Evolutionary conservation across 1,139 yeast species (phyloP).

Genomic region (Pneumocystis canis): DNA sequence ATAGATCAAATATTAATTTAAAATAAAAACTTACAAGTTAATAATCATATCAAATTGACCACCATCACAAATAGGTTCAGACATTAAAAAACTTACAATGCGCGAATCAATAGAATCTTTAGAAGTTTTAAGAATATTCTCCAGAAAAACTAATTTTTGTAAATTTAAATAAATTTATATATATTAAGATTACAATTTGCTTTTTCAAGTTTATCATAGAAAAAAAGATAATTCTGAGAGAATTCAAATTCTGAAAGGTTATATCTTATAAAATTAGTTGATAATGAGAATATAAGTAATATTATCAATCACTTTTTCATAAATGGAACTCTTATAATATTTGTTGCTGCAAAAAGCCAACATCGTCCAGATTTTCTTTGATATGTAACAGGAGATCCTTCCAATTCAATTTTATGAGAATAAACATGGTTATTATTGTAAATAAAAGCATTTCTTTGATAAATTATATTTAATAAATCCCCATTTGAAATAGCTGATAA

Average conservation of each 20-base stretch:
- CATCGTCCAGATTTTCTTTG: slow-evolving; percentile 69
- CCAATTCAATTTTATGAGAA: slow-evolving; percentile 44
- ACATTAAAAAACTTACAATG: slow-evolving; percentile 34
- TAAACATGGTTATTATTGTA: slow-evolving; percentile 28
- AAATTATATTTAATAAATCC: not conserved
- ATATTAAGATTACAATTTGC: slow-evolving; percentile 27
- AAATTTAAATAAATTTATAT: not conserved
- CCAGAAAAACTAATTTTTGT: slow-evolving; percentile 29
- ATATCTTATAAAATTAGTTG: slow-evolving; percentile 17
- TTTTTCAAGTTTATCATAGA: slow-evolving; percentile 44
- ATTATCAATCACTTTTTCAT: slow-evolving; percentile 32
- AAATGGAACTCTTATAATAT: slow-evolving; percentile 49
- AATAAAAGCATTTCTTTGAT: not conserved
- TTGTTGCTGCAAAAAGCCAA: slow-evolving; percentile 77
- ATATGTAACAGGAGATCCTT: slow-evolving; percentile 58
- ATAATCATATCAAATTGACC: slow-evolving; percentile 66
- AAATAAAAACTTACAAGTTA: slow-evolving; percentile 28
- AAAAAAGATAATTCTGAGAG: slow-evolving; percentile 42
- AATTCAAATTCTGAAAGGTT: slow-evolving; percentile 50
- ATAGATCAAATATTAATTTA: not conserved
- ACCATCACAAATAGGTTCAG: slow-evolving; percentile 47
- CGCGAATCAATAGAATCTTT: slow-evolving; percentile 43
- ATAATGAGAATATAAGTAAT: not conserved
- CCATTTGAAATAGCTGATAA: not conserved
- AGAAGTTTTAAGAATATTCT: slow-evolving; percentile 41